Evolutionary conservation across 2,329 filamentous ascomycete genomes (phyloP), one percentile per base, ranked within the genome.

Genomic region (Colletotrichum trifolii): DNA sequence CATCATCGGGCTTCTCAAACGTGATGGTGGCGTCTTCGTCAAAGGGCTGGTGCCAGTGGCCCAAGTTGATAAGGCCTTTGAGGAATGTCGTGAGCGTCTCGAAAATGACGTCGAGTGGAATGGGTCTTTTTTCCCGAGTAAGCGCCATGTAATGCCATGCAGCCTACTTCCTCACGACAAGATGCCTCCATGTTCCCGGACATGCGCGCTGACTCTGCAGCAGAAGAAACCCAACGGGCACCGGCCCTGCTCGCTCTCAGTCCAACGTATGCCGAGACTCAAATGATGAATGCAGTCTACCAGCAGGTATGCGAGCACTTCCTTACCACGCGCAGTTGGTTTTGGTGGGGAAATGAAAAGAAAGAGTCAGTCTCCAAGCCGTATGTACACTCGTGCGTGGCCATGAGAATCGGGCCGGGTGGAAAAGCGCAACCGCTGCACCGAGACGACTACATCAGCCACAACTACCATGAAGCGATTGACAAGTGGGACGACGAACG

Each of bases 351-450:
- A 9, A 60, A 54, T 1, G 61, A 64, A 34, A 54, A 40, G 39
- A 64, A 64, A 39, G 50, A 54, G 35, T 64, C 57, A 34, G 49
- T 64, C 3, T 60, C 56, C 4, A 64, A 60, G 61, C 61, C 61
- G 11, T 60, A 64, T 15, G 50, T 64, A 17, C 55, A 64, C 39
- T 60, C 55, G 4, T 60, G 55, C 15, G 50, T 50, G 13, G 56
- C 56, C 15, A 60, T 64, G 55, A 64, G 61, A 34, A 72, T 73
- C 46, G 70, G 69, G 13, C 71, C 71, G 2, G 66, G 63, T 33
- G 69, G 67, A 58, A 67, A 65, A 43, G 68, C 71, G 13, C 73
- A 75, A 66, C 69, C 69, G 35, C 61, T 75, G 15, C 73, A 75
- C 49, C 70, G 73, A 6, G 73, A 75, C 65, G 71, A 71, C 61